phyloP scores from a whole-genome alignment of 352 stramenopile genomes.

The Globisporangium splendens region DNA sequence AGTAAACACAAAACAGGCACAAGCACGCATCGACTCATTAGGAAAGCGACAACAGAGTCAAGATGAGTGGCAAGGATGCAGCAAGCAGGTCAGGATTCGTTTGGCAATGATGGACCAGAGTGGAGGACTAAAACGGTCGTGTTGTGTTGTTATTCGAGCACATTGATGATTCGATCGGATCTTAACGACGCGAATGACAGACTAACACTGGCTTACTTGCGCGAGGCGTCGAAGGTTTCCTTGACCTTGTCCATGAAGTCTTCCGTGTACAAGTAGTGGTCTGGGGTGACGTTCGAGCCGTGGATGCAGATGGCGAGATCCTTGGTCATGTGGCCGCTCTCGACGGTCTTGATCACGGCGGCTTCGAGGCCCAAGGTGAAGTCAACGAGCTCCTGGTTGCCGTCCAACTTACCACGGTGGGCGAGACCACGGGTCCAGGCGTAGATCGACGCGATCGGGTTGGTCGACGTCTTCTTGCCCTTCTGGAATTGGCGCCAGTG shows the following conservation, averaged over 20 bases:
- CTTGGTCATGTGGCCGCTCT: slow-evolving; percentile 82
- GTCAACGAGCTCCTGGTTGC: slow-evolving; percentile 64
- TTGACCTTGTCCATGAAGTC: slow-evolving; percentile 88
- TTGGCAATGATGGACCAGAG: no score
- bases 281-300: slow-evolving; percentile 43
- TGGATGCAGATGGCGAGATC: slow-evolving; percentile 79
- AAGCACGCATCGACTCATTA: no score
- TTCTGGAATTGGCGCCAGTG: slow-evolving; percentile 83
- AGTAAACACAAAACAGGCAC: no score
- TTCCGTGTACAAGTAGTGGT: slow-evolving; percentile 59
- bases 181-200: no score
- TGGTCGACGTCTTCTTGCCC: slow-evolving; percentile 75
- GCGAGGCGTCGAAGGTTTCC: slow-evolving; percentile 58
- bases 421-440: slow-evolving; percentile 72
- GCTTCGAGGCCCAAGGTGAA: slow-evolving; percentile 59
- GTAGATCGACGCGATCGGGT: slow-evolving; percentile 81
- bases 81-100: no score
- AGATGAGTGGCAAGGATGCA: no score
- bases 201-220: slow-evolving; percentile 26
- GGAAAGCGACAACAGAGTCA: no score
- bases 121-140: no score
- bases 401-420: slow-evolving; percentile 73
- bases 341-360: slow-evolving; percentile 72
- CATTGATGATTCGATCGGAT: no score
- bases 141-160: no score